A percentile compares a stretch with the other conserved stretches of the same genome.
These are phyloP conservation scores for Pisolithus microcarpus DNA, from an alignment of 768 basidiomycete species.

Conservation along the genomic window DNA sequence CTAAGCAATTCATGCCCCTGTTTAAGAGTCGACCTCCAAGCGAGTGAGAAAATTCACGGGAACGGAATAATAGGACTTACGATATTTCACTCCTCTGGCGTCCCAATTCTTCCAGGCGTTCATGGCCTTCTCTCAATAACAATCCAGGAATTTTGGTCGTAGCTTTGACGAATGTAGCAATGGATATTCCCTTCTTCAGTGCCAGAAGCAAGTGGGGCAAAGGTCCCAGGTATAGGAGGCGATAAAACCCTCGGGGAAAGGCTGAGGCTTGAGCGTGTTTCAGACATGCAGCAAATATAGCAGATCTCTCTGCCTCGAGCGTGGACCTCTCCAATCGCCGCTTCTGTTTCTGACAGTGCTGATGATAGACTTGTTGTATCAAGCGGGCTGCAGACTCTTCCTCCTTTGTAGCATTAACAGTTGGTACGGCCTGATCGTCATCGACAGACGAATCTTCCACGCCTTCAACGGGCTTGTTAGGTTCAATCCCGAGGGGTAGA, in stretches of 20 bases:
- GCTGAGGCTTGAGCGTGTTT: constrained; percentile 17
- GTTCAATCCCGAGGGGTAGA: background rate
- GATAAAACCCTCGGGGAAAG: constrained; percentile 29
- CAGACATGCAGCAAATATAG: constrained; percentile 24
- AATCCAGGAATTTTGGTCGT: constrained; percentile 22
- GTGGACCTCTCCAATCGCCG: constrained; percentile 10
- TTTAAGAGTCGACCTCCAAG: constrained; percentile 10
- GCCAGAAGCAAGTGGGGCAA: constrained; percentile 37
- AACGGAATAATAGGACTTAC: constrained; percentile 3
- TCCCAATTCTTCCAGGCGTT: constrained; percentile 29
- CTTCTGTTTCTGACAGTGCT: background rate
- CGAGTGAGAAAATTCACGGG: background rate
- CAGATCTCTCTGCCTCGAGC: constrained; percentile 12
- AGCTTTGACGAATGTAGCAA: constrained; percentile 27
- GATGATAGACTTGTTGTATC: constrained; percentile 17
- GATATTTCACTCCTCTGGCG: constrained; percentile 7
- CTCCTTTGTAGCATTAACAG: no score
- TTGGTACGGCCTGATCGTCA: no score
- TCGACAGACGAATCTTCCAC: no score
- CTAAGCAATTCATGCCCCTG: no score
- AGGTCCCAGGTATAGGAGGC: constrained; percentile 28
- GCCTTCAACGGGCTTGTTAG: no score
- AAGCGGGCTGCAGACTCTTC: constrained; percentile 10
- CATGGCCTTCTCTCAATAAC: constrained; percentile 21
- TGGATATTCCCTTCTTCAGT: constrained; percentile 28